Percentiles rank a stretch among this genome's conserved stretches.
These are phyloP conservation scores for Scutellaria barbata DNA, from an alignment of 257 asterid genomes.

Conservation along the genomic window DNA sequence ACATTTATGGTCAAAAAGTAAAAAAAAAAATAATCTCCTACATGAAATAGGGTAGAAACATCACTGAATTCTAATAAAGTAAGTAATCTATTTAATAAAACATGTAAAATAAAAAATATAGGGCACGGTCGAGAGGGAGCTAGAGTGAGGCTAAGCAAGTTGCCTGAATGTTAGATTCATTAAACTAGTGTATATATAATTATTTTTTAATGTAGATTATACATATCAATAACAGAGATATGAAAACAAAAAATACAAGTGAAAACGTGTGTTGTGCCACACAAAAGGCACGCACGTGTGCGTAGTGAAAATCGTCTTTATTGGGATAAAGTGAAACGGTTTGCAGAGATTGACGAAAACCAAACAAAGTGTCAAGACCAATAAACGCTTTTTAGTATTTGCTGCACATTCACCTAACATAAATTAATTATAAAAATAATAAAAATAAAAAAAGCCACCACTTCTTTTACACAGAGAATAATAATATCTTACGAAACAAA, in stretches of 20 bases:
- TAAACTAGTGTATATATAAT: background rate
- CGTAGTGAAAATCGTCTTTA: background rate
- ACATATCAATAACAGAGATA: background rate
- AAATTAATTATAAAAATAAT: background rate
- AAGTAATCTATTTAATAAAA: no score
- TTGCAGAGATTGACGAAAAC: slow-evolving; percentile 32
- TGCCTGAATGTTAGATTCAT: no score
- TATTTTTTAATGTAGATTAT: background rate
- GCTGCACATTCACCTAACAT: slow-evolving; percentile 35
- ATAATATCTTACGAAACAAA: slow-evolving; percentile 8
- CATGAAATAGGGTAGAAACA: no score
- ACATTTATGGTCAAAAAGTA: no score
- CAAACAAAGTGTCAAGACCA: slow-evolving; percentile 32
- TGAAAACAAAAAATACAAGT: no score
- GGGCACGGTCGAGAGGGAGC: no score
- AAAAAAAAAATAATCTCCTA: no score
- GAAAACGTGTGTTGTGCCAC: slow-evolving; percentile 27
- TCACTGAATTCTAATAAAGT: no score
- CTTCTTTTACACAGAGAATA: background rate
- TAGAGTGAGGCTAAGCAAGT: no score
- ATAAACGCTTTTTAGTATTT: slow-evolving; percentile 31
- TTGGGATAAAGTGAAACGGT: slow-evolving; percentile 32
- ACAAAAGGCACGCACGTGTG: slow-evolving; percentile 31
- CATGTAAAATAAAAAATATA: no score
- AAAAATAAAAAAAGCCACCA: background rate